Evolutionary conservation across 2,329 filamentous ascomycete species (phyloP).

Genomic region (Penicillium thymicola): DNA sequence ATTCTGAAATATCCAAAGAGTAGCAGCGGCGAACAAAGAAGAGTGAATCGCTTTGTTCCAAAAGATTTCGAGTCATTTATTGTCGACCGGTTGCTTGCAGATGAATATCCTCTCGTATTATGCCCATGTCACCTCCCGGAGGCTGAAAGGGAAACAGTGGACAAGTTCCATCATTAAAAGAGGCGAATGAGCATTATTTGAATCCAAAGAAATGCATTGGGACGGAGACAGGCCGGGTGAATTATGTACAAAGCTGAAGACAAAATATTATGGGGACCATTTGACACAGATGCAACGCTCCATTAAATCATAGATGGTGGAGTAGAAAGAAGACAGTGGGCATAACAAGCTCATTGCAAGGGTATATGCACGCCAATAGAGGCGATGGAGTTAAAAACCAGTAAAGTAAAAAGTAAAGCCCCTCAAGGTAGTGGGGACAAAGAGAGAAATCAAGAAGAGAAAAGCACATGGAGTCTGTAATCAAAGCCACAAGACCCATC

Average conservation of each 20-base stretch:
- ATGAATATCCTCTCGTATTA: background rate
- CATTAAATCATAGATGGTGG: conserved; percentile 7
- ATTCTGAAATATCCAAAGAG: background rate
- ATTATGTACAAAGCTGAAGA: background rate
- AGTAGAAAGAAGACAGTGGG: background rate
- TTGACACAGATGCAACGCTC: background rate
- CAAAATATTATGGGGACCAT: background rate
- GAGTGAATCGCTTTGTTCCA: background rate
- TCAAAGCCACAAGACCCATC: conserved; percentile 81
- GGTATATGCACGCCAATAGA: conserved; percentile 18
- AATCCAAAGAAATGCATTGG: background rate
- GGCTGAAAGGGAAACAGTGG: background rate
- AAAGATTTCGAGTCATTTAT: background rate
- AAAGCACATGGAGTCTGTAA: conserved; percentile 10
- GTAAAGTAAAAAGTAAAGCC: background rate
- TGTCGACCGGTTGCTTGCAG: background rate
- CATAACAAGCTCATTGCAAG: background rate
- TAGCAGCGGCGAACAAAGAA: background rate
- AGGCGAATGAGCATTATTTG: background rate
- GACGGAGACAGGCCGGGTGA: background rate
- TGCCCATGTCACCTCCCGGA: background rate
- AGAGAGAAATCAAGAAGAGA: background rate
- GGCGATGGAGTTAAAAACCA: conserved; percentile 1
- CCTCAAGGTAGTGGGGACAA: background rate
- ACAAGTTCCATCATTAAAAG: background rate